Evolutionary conservation across 305 asterid species (phyloP).

Genomic region (Plantago lanceolata): DNA sequence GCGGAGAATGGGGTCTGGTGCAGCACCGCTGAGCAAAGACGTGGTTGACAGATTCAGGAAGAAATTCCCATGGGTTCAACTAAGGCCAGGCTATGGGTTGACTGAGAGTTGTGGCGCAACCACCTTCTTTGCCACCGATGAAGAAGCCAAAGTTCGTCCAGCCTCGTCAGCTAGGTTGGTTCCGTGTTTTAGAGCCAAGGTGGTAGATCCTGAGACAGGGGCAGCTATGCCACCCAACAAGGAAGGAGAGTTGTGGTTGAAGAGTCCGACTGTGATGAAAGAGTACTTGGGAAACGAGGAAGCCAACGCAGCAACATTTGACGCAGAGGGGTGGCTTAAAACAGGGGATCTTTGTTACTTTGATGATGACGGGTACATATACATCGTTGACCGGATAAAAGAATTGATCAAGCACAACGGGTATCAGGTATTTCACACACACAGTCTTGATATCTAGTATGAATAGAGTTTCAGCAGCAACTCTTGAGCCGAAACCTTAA

Average conservation of each 20-base stretch:
- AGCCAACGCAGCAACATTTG: constrained; percentile 68
- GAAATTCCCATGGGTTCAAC: constrained; percentile 74
- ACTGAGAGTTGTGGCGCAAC: constrained; percentile 76
- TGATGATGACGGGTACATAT: constrained; percentile 69
- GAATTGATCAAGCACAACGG: constrained; percentile 87
- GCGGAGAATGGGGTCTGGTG: constrained; percentile 72
- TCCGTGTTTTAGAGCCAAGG: constrained; percentile 62
- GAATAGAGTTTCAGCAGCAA: constrained; percentile 8
- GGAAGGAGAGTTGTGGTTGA: constrained; percentile 76
- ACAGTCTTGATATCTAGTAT: background rate
- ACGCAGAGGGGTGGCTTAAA: constrained; percentile 84
- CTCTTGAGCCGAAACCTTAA: background rate
- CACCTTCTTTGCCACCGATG: constrained; percentile 46
- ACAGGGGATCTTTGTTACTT: constrained; percentile 93
- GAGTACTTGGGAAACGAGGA: constrained; percentile 57
- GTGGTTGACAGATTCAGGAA: constrained; percentile 46
- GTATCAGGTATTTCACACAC: constrained; percentile 51
- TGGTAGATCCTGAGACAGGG: constrained; percentile 58
- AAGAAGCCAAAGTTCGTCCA: constrained; percentile 55
- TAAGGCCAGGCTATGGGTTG: constrained; percentile 74
- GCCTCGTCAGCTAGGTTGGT: constrained; percentile 55
- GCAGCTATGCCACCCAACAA: constrained; percentile 41
- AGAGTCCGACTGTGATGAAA: constrained; percentile 70
- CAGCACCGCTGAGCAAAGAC: constrained; percentile 80
- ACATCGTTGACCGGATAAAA: constrained; percentile 76